Conservation (phyloP, 1,284 basidiomycete species). For the Ganoderma sp. region DNA sequence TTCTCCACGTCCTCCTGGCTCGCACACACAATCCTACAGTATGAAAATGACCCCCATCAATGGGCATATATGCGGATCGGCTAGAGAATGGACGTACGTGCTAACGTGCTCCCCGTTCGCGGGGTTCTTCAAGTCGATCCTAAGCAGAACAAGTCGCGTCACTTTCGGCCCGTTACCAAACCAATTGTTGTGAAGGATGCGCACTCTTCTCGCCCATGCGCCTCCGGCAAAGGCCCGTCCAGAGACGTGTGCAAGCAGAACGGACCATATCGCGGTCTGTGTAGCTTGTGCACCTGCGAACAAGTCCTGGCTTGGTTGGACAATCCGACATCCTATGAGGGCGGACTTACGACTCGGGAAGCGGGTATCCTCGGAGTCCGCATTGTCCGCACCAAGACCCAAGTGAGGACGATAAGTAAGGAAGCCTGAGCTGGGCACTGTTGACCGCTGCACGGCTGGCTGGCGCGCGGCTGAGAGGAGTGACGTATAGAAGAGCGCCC, state of each 20-base stretch:
- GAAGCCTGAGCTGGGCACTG: background rate
- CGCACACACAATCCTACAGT: slow-evolving; percentile 35
- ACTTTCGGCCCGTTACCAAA: background rate
- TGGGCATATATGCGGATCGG: background rate
- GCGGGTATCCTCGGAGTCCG: slow-evolving; percentile 11
- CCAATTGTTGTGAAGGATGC: slow-evolving; percentile 1
- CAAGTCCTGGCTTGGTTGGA: background rate
- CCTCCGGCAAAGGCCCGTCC: slow-evolving; percentile 30
- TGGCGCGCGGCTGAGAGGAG: background rate
- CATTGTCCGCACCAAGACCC: slow-evolving; percentile 1
- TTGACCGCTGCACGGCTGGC: background rate
- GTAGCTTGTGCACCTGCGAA: slow-evolving; percentile 20
- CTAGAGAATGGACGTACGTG: slow-evolving; percentile 50
- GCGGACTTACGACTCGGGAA: slow-evolving; percentile 16
- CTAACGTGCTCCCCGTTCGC: slow-evolving; percentile 66
- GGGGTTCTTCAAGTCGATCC: slow-evolving; percentile 66
- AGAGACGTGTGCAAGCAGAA: slow-evolving; percentile 33
- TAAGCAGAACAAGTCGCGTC: slow-evolving; percentile 31
- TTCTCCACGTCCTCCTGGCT: slow-evolving; percentile 54
- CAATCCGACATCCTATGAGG: background rate
- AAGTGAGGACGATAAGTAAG: background rate
- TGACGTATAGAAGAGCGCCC: slow-evolving; percentile 6
- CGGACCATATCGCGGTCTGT: slow-evolving; percentile 37
- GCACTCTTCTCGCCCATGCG: slow-evolving; percentile 35
- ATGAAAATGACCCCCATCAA: background rate